Conservation (phyloP, 2,329 filamentous ascomycete species). For the Neofusicoccum cordaticola region DNA sequence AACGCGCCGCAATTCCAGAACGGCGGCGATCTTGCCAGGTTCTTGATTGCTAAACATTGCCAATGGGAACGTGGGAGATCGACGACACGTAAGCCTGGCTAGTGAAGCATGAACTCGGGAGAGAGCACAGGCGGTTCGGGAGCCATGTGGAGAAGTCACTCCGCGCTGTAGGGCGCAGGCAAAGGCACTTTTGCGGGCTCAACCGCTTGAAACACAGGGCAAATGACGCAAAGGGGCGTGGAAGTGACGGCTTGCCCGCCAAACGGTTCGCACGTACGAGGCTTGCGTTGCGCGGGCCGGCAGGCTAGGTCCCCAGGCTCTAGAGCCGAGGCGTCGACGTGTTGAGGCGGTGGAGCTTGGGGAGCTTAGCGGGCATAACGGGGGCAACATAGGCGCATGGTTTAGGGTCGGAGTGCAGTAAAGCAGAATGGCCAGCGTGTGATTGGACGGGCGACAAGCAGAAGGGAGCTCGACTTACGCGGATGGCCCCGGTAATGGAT, state of each 20-base stretch:
- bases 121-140: neutral
- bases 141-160: neutral
- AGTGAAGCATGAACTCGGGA: neutral
- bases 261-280: neutral
- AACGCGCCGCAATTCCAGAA: neutral
- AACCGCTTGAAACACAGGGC: neutral
- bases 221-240: neutral
- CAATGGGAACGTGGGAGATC: neutral
- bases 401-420: neutral
- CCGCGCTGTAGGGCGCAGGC: neutral
- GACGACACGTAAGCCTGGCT: constrained; percentile 4
- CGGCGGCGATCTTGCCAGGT: neutral
- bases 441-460: neutral
- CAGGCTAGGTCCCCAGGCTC: neutral
- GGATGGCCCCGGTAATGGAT: neutral
- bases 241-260: neutral
- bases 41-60: neutral
- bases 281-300: neutral
- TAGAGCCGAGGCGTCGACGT: neutral
- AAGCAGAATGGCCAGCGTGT: neutral
- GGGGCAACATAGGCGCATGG: neutral
- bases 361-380: neutral
- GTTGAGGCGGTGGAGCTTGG: neutral
- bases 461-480: neutral
- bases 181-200: neutral